phyloP scores from a whole-genome alignment of 176 grass and related monocot genomes.

The Ensete ventricosum region DNA sequence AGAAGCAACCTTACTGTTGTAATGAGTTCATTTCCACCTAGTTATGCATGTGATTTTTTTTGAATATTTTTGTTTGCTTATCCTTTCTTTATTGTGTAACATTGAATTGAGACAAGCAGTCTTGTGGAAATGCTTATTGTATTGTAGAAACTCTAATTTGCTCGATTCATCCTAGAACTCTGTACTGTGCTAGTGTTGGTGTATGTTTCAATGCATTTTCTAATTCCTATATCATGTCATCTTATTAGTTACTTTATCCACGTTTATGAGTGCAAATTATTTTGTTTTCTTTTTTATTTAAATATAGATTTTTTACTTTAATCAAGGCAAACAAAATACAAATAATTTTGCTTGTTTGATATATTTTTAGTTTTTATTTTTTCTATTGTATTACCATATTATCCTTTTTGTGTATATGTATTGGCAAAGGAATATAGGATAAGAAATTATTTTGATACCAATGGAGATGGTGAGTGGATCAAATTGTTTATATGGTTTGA shows the following conservation, averaged over 20 bases:
- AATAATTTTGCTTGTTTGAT: background rate
- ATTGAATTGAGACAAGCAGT: no score
- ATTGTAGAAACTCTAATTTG: background rate
- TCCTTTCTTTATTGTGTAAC: background rate
- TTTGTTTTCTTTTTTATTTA: background rate
- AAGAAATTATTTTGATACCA: no score
- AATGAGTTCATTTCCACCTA: no score
- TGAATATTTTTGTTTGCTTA: background rate
- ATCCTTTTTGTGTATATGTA: no score
- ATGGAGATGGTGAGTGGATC: no score
- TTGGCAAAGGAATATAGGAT: no score
- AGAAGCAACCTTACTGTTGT: no score
- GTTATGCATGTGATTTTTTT: background rate
- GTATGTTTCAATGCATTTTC: background rate
- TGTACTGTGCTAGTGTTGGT: background rate
- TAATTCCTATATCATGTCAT: background rate
- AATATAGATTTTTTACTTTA: background rate
- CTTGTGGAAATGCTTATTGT: background rate
- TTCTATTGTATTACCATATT: no score
- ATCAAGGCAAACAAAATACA: background rate
- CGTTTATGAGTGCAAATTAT: background rate
- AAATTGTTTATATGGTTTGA: no score
- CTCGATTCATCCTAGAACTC: background rate
- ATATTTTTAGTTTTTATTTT: no score
- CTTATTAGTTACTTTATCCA: background rate